These are phyloP conservation scores for Fusarium robinianum DNA, from an alignment of 2,329 filamentous ascomycete genomes.

Conservation along the genomic window DNA sequence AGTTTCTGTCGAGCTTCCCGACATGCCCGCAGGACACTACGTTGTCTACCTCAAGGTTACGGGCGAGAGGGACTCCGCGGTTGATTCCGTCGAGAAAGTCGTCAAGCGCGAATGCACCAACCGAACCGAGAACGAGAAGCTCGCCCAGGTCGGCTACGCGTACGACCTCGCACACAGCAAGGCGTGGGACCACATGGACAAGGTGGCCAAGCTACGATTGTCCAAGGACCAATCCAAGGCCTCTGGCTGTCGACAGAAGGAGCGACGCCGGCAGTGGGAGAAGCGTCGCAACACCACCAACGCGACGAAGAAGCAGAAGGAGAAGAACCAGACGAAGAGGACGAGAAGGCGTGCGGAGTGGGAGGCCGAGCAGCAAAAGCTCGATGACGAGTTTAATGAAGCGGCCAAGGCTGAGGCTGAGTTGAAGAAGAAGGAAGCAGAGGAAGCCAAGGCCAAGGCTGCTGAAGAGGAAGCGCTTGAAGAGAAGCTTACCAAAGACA, in stretches of 20 bases:
- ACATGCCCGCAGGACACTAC: constrained; percentile 61
- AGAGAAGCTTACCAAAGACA: constrained; percentile 14
- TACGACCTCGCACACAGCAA: constrained; percentile 66
- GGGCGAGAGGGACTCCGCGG: constrained; percentile 50
- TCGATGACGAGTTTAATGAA: constrained; percentile 39
- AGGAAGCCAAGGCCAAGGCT: constrained; percentile 19
- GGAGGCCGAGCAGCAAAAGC: constrained; percentile 34
- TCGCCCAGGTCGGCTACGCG: constrained; percentile 60
- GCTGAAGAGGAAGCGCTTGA: constrained; percentile 32
- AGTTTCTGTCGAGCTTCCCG: constrained; percentile 60
- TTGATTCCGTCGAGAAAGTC: constrained; percentile 58
- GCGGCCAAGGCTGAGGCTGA: constrained; percentile 23
- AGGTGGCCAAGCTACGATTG: constrained; percentile 54
- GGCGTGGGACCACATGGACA: constrained; percentile 55
- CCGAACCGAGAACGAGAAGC: constrained; percentile 59
- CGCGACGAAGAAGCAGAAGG: constrained; percentile 47
- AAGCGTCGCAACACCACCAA: constrained; percentile 50
- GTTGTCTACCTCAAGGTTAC: constrained; percentile 61
- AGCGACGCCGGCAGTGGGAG: constrained; percentile 56
- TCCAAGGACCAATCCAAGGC: constrained; percentile 55
- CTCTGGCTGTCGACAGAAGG: constrained; percentile 49
- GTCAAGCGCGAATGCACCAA: constrained; percentile 55
- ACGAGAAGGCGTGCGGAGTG: constrained; percentile 36
- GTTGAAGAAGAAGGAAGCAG: constrained; percentile 20
- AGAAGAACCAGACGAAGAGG: constrained; percentile 46